Evolutionary conservation across 108 stramenopile species (phyloP), one percentile per base, ranked within the genome.

Genomic region (Cyclotella sp.): DNA sequence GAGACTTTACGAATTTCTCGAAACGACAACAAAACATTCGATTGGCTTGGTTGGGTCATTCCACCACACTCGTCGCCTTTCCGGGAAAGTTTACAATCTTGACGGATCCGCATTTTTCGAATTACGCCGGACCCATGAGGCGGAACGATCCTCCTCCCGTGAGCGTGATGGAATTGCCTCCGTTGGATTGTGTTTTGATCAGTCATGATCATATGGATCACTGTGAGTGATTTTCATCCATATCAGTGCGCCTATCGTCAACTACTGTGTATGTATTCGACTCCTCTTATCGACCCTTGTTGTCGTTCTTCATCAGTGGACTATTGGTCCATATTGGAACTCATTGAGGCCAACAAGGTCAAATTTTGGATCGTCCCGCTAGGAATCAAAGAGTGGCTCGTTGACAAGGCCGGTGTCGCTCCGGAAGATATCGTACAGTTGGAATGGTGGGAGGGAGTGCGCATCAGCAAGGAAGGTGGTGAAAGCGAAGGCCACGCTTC

Each of bases 191-290:
- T 44, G 91, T 91, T 60, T 72, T 91, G 60, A 92, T 96, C n/a
- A 86, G 86, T 30, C 95, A 96, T 72, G 95, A 96, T 81, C 95
- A 96, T 65, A 91, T 87, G 69, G 95, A 96, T 76, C 95, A 96
- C 66, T 76, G 71, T 72, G 45, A 72, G 71, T 14, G 5, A 42
- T 0, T 16, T 30, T 1, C 34, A 6, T 4, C 52, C 4, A 3
- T 7, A 7, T 52, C 9, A 42, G 52, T 54, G 34, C 0, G 18
- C 12, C 34, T 39, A 12, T 34, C 1, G 1, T 40, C 10, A 15
- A 68, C 34, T 0, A 46, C 6, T 65, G 9, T 58, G 6, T 58
- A 22, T 58, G 34, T 2, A 34, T 2, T 34, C 19, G 3, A 19
- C 49, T 51, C 49, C 1, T 51, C 49, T 19, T 51, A 3, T 3